Conservation (phyloP, 2,329 filamentous ascomycete genomes). For the Leptographium procerum region DNA sequence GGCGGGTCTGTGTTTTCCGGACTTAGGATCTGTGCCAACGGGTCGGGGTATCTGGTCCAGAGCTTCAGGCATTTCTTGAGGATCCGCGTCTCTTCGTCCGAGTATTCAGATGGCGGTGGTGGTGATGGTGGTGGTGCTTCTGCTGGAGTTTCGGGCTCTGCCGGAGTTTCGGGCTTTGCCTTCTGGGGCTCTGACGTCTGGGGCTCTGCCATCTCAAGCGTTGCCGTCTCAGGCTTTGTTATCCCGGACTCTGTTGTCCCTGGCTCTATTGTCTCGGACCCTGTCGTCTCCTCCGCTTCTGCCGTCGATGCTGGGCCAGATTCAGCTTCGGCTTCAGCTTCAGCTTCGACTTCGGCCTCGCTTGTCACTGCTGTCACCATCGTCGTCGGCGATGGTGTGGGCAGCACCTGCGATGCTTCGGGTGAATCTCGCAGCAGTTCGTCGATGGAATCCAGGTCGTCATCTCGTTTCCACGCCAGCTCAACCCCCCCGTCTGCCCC, state of each 20-base stretch:
- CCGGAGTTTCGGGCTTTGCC: constrained; percentile 15
- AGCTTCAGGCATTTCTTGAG: constrained; percentile 48
- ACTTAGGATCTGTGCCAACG: constrained; percentile 42
- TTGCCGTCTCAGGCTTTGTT: neutral
- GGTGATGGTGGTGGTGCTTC: constrained; percentile 14
- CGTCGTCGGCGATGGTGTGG: too few relatives aligned
- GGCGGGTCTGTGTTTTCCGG: constrained; percentile 58
- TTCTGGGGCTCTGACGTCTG: neutral
- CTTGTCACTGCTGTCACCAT: too few relatives aligned
- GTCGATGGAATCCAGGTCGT: constrained; percentile 40
- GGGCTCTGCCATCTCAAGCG: neutral
- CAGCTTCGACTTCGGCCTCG: too few relatives aligned
- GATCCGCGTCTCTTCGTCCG: constrained; percentile 33
- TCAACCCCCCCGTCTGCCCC: neutral
- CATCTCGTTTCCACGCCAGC: neutral
- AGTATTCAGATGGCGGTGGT: constrained; percentile 27
- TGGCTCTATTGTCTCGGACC: neutral
- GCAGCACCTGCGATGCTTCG: constrained; percentile 33
- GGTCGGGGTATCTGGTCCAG: constrained; percentile 52
- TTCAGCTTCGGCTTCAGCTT: neutral
- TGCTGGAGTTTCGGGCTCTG: constrained; percentile 19
- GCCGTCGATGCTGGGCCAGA: neutral
- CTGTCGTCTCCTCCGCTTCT: neutral
- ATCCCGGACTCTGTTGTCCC: neutral
- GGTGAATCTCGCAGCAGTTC: constrained; percentile 48